phyloP scores from a whole-genome alignment of 176 grass and related monocot genomes.

The Zea luxurians region DNA sequence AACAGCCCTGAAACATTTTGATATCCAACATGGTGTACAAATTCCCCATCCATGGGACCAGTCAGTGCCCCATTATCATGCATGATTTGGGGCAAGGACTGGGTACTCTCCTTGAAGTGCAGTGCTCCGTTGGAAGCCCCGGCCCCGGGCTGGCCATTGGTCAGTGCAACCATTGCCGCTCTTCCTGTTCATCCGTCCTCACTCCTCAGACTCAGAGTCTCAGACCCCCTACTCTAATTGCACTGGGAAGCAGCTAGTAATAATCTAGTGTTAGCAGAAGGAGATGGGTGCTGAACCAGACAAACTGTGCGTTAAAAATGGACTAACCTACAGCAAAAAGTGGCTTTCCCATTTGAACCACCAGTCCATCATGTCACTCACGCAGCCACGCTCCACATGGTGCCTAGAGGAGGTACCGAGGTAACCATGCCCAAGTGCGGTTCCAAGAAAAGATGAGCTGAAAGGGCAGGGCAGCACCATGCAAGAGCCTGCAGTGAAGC shows the following conservation, averaged over 20 bases:
- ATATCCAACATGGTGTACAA: neutral
- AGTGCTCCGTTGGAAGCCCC: neutral
- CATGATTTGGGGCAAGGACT: conserved; percentile 29
- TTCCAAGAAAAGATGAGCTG: conserved; percentile 50
- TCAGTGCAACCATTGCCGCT: conserved; percentile 18
- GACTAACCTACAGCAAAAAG: conserved; percentile 36
- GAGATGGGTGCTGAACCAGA: conserved; percentile 27
- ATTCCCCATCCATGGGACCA: no score
- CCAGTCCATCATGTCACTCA: conserved; percentile 37
- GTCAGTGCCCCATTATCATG: neutral
- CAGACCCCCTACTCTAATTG: conserved; percentile 7
- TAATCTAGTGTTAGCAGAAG: conserved; percentile 28
- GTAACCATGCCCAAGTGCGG: conserved; percentile 23
- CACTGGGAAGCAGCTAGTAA: neutral
- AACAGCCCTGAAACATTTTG: conserved; percentile 20
- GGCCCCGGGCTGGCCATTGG: conserved; percentile 6
- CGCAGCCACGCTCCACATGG: neutral
- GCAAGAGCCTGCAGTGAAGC: neutral
- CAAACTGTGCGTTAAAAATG: conserved; percentile 38
- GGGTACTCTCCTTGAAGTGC: neutral
- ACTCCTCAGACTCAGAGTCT: no score
- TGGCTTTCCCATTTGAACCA: conserved; percentile 27
- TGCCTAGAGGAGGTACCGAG: neutral
- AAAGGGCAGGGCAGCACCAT: conserved; percentile 1
- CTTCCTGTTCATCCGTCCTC: conserved; percentile 9